Percentiles rank a stretch among this genome's conserved stretches.
Conservation (phyloP, 352 stramenopile genomes). For the Globisporangium canariense region DNA sequence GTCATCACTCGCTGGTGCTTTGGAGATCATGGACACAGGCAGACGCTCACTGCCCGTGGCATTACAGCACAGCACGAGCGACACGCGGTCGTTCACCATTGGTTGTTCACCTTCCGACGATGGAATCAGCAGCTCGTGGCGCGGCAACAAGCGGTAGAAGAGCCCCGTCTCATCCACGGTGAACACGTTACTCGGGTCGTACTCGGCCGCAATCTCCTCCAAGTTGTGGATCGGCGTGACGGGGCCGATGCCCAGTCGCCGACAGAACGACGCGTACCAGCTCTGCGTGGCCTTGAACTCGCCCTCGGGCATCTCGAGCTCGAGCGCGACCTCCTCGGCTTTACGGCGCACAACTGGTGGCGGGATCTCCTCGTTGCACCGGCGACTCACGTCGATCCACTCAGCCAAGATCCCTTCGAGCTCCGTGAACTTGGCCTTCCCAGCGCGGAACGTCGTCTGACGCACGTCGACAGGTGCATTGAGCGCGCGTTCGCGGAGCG, state of each 20-base stretch:
- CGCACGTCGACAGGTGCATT: constrained; percentile 12
- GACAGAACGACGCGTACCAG: constrained; percentile 13
- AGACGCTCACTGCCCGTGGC: constrained; percentile 10
- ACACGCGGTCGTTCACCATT: constrained; percentile 9
- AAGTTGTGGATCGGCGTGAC: constrained; percentile 10
- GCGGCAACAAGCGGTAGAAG: constrained; percentile 16
- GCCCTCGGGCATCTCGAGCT: constrained; percentile 10
- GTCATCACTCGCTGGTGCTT: not conserved
- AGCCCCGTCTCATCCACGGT: constrained; percentile 18
- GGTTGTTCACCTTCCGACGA: not conserved
- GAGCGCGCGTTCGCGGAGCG: constrained; percentile 4
- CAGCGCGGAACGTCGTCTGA: constrained; percentile 13
- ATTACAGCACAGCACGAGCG: constrained; percentile 21
- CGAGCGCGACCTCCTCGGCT: constrained; percentile 6
- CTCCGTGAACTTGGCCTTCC: constrained; percentile 11
- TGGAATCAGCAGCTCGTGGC: not conserved
- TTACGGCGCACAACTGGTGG: constrained; percentile 6
- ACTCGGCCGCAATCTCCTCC: constrained; percentile 8
- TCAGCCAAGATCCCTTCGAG: constrained; percentile 14
- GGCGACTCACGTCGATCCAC: constrained; percentile 16
- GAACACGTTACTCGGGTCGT: constrained; percentile 13
- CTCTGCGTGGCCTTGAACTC: constrained; percentile 12
- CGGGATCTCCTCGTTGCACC: constrained; percentile 15
- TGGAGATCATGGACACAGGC: constrained; percentile 14
- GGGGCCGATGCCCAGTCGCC: constrained; percentile 7